Percentiles rank a stretch among this genome's conserved stretches.
Conservation (phyloP, 176 grass and related monocot species). For the Hordeum vulgare region DNA sequence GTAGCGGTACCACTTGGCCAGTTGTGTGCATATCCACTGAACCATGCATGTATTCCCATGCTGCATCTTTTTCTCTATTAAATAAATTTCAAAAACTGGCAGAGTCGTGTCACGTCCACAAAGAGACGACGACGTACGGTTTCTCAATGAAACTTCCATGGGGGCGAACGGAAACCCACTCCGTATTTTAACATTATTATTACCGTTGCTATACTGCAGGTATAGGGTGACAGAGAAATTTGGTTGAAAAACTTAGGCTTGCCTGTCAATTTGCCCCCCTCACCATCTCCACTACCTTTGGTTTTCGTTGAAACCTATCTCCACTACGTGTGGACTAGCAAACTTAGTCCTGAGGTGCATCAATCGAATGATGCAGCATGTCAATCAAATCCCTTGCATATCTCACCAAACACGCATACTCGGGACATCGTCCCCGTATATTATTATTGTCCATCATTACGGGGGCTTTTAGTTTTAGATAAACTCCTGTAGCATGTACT, state of each 20-base stretch:
- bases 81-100: not conserved
- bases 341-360: not conserved
- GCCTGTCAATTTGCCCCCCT: slow-evolving; percentile 22
- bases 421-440: not conserved
- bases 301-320: not conserved
- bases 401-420: slow-evolving; percentile 42
- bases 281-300: slow-evolving; percentile 23
- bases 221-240: not conserved
- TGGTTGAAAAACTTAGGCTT: slow-evolving; percentile 2
- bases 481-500: not conserved
- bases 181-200: slow-evolving; percentile 21
- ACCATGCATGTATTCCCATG: not conserved
- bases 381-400: slow-evolving; percentile 34
- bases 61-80: too few species aligned
- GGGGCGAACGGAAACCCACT: not conserved
- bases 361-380: slow-evolving; percentile 23
- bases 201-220: not conserved
- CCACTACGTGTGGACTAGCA: slow-evolving; percentile 8
- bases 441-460: slow-evolving; percentile 17
- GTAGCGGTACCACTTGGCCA: not conserved
- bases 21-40: not conserved
- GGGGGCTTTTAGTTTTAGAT: not conserved
- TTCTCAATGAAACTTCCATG: not conserved
- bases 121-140: not conserved
- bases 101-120: slow-evolving; percentile 13